Conservation (phyloP, 192 early-diverging fungal genomes). For the Rhizophagus clarus region DNA sequence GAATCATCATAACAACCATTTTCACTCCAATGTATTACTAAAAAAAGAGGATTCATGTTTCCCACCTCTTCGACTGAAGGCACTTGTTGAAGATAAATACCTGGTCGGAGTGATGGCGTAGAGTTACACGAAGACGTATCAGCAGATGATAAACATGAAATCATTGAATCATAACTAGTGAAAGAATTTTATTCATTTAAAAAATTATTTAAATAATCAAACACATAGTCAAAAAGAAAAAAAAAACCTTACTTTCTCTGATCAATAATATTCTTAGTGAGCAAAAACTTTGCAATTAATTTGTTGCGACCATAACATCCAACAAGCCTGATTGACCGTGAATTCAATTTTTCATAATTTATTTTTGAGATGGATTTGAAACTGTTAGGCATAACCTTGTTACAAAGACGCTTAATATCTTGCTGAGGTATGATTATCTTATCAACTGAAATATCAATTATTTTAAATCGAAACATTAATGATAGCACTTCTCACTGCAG, state of each 20-base stretch:
- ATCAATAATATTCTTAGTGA: conserved; percentile 11
- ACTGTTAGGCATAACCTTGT: conserved; percentile 25
- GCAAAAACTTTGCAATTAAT: conserved; percentile 20
- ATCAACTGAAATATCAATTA: conserved; percentile 7
- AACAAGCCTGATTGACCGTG: not conserved
- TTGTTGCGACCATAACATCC: conserved; percentile 19
- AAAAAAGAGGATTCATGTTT: not conserved
- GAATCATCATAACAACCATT: conserved; percentile 29
- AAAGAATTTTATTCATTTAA: not conserved
- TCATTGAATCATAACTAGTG: conserved; percentile 3
- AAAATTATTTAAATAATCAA: not conserved
- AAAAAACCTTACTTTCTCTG: conserved; percentile 12
- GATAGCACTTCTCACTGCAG: no score
- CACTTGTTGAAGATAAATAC: conserved; percentile 18
- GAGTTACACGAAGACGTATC: not conserved
- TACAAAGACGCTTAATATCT: conserved; percentile 16
- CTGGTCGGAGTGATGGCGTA: not conserved
- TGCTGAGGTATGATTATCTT: conserved; percentile 27
- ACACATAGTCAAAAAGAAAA: not conserved
- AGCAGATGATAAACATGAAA: not conserved
- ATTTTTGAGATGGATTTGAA: conserved; percentile 28
- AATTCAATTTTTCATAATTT: conserved; percentile 17
- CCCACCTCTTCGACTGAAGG: no score
- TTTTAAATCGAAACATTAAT: not conserved
- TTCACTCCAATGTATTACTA: conserved; percentile 31